phyloP scores from a whole-genome alignment of 345 rosid species.

The Schrenkiella parvula region DNA sequence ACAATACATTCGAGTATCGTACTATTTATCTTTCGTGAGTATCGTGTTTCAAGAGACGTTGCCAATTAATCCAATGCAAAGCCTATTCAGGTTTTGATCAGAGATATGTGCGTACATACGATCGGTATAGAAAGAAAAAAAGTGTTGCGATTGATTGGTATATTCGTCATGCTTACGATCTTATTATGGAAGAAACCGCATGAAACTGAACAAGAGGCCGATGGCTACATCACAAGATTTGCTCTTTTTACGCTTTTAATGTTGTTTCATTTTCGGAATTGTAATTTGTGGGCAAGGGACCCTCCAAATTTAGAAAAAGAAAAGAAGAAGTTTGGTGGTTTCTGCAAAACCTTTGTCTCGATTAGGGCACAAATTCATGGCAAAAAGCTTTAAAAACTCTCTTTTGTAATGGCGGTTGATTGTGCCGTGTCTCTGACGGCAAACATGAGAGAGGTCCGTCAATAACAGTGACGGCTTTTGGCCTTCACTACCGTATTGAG shows the following conservation, averaged over 20 bases:
- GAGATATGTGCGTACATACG: not conserved
- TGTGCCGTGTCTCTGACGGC: constrained; percentile 30
- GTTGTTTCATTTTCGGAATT: constrained; percentile 14
- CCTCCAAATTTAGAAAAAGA: not conserved
- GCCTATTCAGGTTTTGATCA: not conserved
- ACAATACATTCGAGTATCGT: not conserved
- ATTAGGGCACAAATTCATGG: constrained; percentile 7
- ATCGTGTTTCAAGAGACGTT: not conserved
- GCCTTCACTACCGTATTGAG: constrained; percentile 7
- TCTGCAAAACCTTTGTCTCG: constrained; percentile 8
- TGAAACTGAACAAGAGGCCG: not conserved
- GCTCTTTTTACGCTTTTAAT: constrained; percentile 12
- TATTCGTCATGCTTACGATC: constrained; percentile 13
- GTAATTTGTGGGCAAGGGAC: not conserved
- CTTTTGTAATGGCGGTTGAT: constrained; percentile 18
- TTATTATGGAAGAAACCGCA: not conserved
- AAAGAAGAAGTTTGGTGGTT: constrained; percentile 20
- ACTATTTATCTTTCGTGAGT: not conserved
- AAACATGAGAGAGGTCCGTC: constrained; percentile 5
- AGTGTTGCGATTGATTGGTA: not conserved
- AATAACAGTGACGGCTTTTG: not conserved
- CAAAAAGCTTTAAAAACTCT: constrained; percentile 2
- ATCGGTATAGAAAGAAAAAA: not conserved
- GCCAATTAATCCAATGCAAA: not conserved
- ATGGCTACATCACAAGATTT: not conserved